Evolutionary conservation across 495 filamentous ascomycete genomes (phyloP), one percentile per base, ranked within the genome.

Genomic region (Tuber calosporum): DNA sequence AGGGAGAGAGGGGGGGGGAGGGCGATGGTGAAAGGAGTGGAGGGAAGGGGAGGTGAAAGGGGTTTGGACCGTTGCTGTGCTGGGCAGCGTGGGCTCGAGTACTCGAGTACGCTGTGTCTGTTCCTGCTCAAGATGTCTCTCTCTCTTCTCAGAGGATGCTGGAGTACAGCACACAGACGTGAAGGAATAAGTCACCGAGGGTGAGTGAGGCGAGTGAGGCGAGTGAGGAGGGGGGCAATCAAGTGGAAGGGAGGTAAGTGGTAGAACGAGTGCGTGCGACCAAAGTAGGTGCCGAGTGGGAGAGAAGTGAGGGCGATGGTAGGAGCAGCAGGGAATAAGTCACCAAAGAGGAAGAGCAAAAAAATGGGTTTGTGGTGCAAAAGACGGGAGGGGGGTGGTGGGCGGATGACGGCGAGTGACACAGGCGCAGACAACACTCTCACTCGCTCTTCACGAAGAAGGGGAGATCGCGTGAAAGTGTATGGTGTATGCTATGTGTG

Each of bases 1-100:
- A 81, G 79, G 82, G 82, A 73, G 79, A 75, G 77, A 81, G 78
- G 77, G 82, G 79, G 80, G 71, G 75, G 72, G 75, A 74, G 45
- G 45, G 22, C 20, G 22, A n/a, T n/a, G 45, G 45, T n/a, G 77
- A 75, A 80, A 77, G 73, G 72, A 81, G 76, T 66, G 75, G 74
- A 76, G 79, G 78, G 78, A 79, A 79, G 80, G 73, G 79, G 78
- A 75, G 78, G 80, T 73, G 79, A 80, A 77, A 79, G 75, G 79
- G 76, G 77, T 71, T 74, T 72, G 72, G 77, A 78, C 74, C 68
- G 72, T 66, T 74, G 74, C 75, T 78, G 76, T 77, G 76, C 70
- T 77, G 76, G 74, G 74, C 70, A 77, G 74, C 75, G 72, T 77
- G 68, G 75, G 69, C 75, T 76, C 45, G 73, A 72, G 69, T 72